Evolutionary conservation across 768 basidiomycete genomes (phyloP).

Genomic region (Boletus sp.): DNA sequence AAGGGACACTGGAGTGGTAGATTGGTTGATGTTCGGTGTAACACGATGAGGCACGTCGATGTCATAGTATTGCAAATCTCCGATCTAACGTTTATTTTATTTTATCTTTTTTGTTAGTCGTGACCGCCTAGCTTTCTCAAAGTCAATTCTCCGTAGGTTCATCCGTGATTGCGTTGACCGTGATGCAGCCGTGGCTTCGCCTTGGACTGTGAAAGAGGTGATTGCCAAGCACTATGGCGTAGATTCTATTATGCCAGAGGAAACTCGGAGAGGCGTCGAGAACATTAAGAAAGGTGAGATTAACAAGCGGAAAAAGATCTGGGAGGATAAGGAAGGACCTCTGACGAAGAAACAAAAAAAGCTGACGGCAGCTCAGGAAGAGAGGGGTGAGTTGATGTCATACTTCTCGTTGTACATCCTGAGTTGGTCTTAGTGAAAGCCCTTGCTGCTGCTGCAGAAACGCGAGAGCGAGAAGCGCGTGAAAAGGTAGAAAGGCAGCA

Average conservation of each 20-base stretch:
- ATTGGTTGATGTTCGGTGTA: constrained; percentile 78
- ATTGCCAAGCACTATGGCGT: constrained; percentile 87
- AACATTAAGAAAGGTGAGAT: constrained; percentile 82
- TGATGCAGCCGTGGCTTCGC: constrained; percentile 87
- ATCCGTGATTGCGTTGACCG: constrained; percentile 94
- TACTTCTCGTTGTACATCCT: constrained; percentile 4
- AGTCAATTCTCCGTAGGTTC: constrained; percentile 94
- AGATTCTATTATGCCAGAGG: constrained; percentile 81
- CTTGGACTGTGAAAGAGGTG: constrained; percentile 89
- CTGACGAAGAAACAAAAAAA: constrained; percentile 82
- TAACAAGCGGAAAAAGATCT: constrained; percentile 88
- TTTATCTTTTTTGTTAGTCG: constrained; percentile 51
- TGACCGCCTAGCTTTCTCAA: constrained; percentile 93
- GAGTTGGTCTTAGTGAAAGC: constrained; percentile 24
- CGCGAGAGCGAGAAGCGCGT: constrained; percentile 64
- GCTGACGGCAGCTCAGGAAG: constrained; percentile 67
- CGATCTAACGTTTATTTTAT: neutral
- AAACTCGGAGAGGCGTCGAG: constrained; percentile 74
- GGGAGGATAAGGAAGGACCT: constrained; percentile 85
- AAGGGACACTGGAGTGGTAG: constrained; percentile 70
- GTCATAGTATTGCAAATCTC: neutral
- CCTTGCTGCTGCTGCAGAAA: constrained; percentile 46
- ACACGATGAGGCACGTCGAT: constrained; percentile 69
- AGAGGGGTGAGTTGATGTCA: constrained; percentile 50
- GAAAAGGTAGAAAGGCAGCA: constrained; percentile 67